Percentiles rank a stretch among this genome's conserved stretches.
Evolutionary conservation across 2,329 filamentous ascomycete species (phyloP).

Genomic region (Fonsecaea pugnacius): DNA sequence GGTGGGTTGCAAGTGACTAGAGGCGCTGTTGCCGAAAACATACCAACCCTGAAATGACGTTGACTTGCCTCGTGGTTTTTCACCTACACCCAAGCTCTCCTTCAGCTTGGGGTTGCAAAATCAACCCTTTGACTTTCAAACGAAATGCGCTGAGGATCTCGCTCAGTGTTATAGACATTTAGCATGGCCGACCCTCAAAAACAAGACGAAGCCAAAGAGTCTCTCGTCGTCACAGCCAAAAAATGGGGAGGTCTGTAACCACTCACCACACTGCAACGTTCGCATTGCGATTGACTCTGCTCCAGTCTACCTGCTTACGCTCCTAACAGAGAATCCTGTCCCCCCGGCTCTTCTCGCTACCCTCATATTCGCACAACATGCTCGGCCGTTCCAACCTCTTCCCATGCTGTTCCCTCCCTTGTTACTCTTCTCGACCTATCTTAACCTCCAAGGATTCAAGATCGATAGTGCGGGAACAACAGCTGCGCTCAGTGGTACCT

Average conservation of each 20-base stretch:
- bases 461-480: constrained; percentile 67
- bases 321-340: constrained; percentile 62
- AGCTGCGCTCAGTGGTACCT: constrained; percentile 68
- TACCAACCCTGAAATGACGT: constrained; percentile 13
- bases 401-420: constrained; percentile 71
- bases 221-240: constrained; percentile 34
- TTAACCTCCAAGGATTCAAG: constrained; percentile 66
- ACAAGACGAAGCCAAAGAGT: constrained; percentile 33
- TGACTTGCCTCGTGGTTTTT: constrained; percentile 1
- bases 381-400: constrained; percentile 67
- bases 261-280: constrained; percentile 3
- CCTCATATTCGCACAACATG: constrained; percentile 68
- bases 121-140: not conserved
- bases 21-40: constrained; percentile 13
- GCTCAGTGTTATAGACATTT: not conserved
- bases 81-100: not conserved
- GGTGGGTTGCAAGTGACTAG: constrained; percentile 18
- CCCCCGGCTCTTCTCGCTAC: constrained; percentile 69
- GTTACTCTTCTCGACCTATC: constrained; percentile 68
- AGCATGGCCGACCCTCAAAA: constrained; percentile 31
- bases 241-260: constrained; percentile 38
- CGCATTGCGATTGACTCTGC: constrained; percentile 29
- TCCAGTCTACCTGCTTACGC: constrained; percentile 34
- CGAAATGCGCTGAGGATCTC: not conserved
- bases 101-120: not conserved